Conservation (phyloP, 805 yeast genomes). For the Kuraishia capsulata region DNA sequence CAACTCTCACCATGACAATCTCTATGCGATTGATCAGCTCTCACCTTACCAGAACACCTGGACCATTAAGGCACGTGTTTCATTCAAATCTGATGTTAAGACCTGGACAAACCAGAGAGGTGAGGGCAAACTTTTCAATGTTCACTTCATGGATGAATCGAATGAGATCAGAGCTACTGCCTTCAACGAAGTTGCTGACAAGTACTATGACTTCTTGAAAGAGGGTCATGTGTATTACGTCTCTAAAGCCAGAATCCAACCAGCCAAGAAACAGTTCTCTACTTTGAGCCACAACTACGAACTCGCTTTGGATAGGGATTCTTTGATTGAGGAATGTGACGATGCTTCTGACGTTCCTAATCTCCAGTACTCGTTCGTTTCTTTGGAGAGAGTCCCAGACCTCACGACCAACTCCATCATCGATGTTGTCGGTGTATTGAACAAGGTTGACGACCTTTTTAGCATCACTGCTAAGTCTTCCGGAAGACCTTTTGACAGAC, state of each 20-base stretch:
- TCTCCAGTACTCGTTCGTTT: constrained; percentile 66
- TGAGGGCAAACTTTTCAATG: constrained; percentile 83
- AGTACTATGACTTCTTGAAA: constrained; percentile 62
- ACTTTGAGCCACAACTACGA: constrained; percentile 85
- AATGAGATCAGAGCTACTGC: constrained; percentile 96
- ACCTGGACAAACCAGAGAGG: constrained; percentile 84
- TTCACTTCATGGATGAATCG: constrained; percentile 84
- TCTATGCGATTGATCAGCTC: constrained; percentile 74
- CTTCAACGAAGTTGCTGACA: constrained; percentile 80
- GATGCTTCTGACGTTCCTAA: constrained; percentile 63
- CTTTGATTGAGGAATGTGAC: constrained; percentile 60
- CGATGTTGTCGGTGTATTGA: constrained; percentile 84
- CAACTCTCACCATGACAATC: constrained; percentile 23
- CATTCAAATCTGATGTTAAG: constrained; percentile 78
- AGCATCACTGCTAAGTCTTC: constrained; percentile 81
- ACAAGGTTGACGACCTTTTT: constrained; percentile 63
- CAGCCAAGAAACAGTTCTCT: constrained; percentile 81
- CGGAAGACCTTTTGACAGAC: constrained; percentile 86
- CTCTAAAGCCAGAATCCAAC: constrained; percentile 70
- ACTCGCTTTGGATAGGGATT: constrained; percentile 70
- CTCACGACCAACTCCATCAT: constrained; percentile 63
- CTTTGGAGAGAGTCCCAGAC: constrained; percentile 55
- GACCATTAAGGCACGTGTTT: constrained; percentile 90
- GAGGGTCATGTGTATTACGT: constrained; percentile 88
- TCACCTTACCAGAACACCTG: constrained; percentile 88